These are phyloP conservation scores for Crotalaria pallida DNA, from an alignment of 306 rosid species.

Conservation along the genomic window DNA sequence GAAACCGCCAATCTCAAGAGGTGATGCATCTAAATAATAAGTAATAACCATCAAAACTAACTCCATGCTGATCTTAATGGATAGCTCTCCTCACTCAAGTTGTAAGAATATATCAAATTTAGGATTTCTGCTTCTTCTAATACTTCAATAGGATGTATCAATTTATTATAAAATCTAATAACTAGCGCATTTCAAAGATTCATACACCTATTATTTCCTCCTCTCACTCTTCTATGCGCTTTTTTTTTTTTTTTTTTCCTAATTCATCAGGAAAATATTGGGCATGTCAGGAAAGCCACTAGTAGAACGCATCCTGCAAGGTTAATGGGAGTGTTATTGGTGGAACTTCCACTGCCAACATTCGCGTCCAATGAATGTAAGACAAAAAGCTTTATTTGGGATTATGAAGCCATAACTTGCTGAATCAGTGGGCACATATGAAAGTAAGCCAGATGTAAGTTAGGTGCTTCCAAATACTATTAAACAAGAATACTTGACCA, in stretches of 20 bases:
- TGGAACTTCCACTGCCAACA: neutral
- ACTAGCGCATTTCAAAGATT: neutral
- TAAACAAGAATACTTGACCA: neutral
- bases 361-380: slow-evolving; percentile 28
- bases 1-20: neutral
- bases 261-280: neutral
- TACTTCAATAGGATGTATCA: neutral
- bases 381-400: slow-evolving; percentile 15
- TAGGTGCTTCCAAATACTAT: neutral
- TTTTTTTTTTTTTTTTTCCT: neutral
- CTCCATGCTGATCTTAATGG: neutral
- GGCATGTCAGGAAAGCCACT: slow-evolving; percentile 17
- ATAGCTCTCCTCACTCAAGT: neutral
- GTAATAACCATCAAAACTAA: too few relatives aligned
- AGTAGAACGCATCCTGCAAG: slow-evolving; percentile 16
- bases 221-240: neutral
- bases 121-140: neutral
- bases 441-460: neutral
- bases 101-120: neutral
- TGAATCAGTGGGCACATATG: neutral
- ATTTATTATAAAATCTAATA: neutral
- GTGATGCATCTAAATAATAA: neutral
- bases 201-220: neutral
- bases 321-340: slow-evolving; percentile 16
- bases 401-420: slow-evolving; percentile 26